Evolutionary conservation across 2,329 filamentous ascomycete species (phyloP).

Genomic region (Penicillium sp.): DNA sequence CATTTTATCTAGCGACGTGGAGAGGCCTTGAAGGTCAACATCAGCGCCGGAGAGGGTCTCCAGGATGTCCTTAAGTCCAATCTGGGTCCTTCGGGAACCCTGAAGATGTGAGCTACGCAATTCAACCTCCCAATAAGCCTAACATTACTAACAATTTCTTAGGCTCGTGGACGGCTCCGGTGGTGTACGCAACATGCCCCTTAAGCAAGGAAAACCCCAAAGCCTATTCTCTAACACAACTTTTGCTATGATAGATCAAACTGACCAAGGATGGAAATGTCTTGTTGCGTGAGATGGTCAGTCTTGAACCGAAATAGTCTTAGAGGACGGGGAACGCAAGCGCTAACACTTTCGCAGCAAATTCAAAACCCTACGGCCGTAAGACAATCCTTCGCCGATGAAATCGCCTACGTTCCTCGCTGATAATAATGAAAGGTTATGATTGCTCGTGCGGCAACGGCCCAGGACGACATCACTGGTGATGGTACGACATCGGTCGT

Average conservation of each 20-base stretch:
- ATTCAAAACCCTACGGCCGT: conserved; percentile 98
- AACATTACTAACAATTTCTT: conserved; percentile 33
- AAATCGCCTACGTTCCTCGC: conserved; percentile 13
- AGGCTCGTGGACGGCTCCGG: conserved; percentile 66
- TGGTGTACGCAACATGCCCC: conserved; percentile 47
- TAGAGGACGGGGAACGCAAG: background rate
- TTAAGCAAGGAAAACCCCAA: conserved; percentile 8
- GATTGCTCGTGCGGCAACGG: conserved; percentile 82
- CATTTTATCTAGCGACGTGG: conserved; percentile 73
- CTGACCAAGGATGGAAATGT: conserved; percentile 99
- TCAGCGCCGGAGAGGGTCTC: conserved; percentile 89
- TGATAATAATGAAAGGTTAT: conserved; percentile 53
- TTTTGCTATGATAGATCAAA: conserved; percentile 71
- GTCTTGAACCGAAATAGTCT: conserved; percentile 16
- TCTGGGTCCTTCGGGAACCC: conserved; percentile 86
- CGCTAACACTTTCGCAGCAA: conserved; percentile 58
- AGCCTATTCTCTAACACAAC: conserved; percentile 21
- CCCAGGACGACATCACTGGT: conserved; percentile 97
- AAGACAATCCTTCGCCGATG: conserved; percentile 30
- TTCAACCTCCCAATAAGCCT: background rate
- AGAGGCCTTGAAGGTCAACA: conserved; percentile 96
- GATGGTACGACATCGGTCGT: conserved; percentile 98
- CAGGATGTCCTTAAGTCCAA: conserved; percentile 96
- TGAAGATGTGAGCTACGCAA: conserved; percentile 75
- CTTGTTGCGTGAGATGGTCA: conserved; percentile 65